phyloP scores from a whole-genome alignment of 306 rosid genomes.

The Crataegus laevigata region DNA sequence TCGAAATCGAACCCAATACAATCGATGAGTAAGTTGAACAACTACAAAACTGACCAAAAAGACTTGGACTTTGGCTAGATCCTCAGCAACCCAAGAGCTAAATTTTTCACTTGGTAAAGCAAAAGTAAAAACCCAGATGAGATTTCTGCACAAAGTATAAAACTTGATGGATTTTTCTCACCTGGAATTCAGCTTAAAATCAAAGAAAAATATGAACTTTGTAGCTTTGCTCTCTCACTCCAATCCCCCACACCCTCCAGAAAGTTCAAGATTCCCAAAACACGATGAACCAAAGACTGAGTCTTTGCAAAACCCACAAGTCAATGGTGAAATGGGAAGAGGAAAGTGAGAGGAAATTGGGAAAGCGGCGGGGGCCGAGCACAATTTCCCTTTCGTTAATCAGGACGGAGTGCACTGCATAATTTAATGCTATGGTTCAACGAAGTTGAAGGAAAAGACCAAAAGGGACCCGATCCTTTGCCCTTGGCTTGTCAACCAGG shows the following conservation, averaged over 20 bases:
- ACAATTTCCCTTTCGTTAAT: background rate
- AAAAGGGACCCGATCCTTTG: no score
- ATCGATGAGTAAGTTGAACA: background rate
- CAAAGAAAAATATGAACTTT: slow-evolving; percentile 2
- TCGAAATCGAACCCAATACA: background rate
- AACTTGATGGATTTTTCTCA: background rate
- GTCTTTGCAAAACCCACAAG: slow-evolving; percentile 7
- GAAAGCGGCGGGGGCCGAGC: background rate
- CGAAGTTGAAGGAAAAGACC: no score
- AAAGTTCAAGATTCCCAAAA: slow-evolving; percentile 1
- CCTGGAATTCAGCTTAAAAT: slow-evolving; percentile 32
- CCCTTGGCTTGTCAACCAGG: no score
- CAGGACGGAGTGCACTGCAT: no score
- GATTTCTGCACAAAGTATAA: background rate
- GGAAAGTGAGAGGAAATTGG: slow-evolving; percentile 6
- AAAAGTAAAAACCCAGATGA: background rate
- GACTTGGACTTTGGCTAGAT: background rate
- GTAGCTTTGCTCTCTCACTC: background rate
- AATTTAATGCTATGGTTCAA: no score
- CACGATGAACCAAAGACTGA: background rate
- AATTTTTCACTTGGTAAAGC: background rate
- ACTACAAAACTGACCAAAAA: background rate
- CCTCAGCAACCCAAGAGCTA: slow-evolving; percentile 12
- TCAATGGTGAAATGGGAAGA: background rate
- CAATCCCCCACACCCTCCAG: slow-evolving; percentile 1